A percentile compares a stretch with the other conserved stretches of the same genome.
phyloP scores from a whole-genome alignment of 768 basidiomycete species.

The Lanmaoa pseudosensibilis region DNA sequence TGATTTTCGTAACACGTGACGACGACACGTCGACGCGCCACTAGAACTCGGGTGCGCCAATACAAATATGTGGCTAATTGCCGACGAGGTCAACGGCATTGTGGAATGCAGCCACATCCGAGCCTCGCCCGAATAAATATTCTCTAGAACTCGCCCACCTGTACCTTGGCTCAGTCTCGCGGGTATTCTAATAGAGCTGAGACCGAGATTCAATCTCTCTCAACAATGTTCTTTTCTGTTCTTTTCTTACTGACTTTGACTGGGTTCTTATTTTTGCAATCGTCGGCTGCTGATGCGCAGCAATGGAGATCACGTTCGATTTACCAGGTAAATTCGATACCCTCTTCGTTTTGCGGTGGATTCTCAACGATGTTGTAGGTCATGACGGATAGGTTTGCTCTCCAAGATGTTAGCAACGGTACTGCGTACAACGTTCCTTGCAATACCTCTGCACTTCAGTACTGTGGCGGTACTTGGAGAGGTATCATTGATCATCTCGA shows the following conservation, averaged over 20 bases:
- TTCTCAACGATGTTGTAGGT: constrained; percentile 31
- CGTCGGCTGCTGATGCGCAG: constrained; percentile 41
- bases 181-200: constrained; percentile 1
- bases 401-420: constrained; percentile 36
- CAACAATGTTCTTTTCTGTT: constrained; percentile 9
- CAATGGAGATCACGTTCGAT: constrained; percentile 54
- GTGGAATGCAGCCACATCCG: constrained; percentile 16
- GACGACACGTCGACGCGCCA: constrained; percentile 13
- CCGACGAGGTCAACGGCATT: constrained; percentile 27
- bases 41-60: background rate
- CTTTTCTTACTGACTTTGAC: constrained; percentile 12
- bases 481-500: constrained; percentile 55
- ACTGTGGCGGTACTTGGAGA: constrained; percentile 60
- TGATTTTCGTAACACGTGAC: constrained; percentile 33
- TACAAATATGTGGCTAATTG: constrained; percentile 18
- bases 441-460: constrained; percentile 45
- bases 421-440: constrained; percentile 39
- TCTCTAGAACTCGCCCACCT: background rate
- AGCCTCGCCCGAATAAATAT: constrained; percentile 7
- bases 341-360: background rate
- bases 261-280: constrained; percentile 6
- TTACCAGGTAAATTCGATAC: constrained; percentile 43
- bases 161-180: background rate
- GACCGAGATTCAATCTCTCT: background rate
- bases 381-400: constrained; percentile 63